Conservation (phyloP, 768 basidiomycete genomes). For the Lentinula detonsa region DNA sequence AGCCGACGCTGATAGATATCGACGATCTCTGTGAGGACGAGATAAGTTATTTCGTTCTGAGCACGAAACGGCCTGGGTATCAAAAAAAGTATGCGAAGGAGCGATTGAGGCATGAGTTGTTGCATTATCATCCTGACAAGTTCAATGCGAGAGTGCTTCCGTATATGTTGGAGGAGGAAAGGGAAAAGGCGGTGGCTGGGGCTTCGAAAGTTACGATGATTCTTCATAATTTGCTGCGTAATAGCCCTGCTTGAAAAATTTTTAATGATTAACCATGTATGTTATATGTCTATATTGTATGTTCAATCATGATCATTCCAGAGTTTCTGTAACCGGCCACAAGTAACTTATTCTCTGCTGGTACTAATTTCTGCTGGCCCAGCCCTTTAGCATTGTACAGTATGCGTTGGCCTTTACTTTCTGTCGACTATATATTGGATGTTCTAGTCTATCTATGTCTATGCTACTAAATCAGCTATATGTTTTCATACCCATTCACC, state of each 20-base stretch:
- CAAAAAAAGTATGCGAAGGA: neutral
- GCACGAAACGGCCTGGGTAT: neutral
- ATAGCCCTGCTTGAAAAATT: neutral
- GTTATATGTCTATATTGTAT: no score
- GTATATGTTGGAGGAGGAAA: neutral
- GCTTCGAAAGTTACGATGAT: neutral
- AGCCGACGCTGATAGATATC: neutral
- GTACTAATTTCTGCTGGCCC: no score
- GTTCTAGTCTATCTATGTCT: no score
- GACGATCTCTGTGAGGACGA: neutral
- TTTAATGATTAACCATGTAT: no score
- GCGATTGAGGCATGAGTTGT: neutral
- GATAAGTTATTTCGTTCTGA: neutral
- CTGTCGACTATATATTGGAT: no score
- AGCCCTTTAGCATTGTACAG: no score
- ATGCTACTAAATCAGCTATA: no score
- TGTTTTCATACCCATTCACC: no score
- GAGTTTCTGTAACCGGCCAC: no score
- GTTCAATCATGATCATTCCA: no score
- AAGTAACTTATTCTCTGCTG: no score
- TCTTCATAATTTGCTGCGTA: neutral
- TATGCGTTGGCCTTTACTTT: no score
- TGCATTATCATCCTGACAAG: slow-evolving; percentile 4
- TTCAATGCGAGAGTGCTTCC: neutral
- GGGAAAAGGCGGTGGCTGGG: neutral